Base-by-base conservation (phyloP, 345 rosid species). In the Populus davidiana region DNA sequence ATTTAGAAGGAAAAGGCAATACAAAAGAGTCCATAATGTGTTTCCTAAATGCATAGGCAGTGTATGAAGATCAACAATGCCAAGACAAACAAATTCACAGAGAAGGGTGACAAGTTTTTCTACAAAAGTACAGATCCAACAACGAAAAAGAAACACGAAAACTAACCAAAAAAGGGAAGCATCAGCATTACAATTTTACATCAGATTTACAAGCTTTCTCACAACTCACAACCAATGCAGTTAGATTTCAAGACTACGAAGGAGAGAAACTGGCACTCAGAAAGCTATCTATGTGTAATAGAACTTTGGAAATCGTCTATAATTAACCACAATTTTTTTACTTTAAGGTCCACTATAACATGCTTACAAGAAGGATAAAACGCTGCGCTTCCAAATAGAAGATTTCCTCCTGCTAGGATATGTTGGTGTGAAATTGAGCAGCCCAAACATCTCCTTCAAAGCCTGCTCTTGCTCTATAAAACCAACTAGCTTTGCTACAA, bases 401-500 rank as follows among this genome's bases (percentile, higher is more conserved):
- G 82, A 31, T 43, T 27, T 82, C 63, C 75, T 75, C 61, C 75
- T 61, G 62, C 67, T 49, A 35, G 33, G 82, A 61, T n/a, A 23
- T 12, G 67, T 67, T 14, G 90, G 90, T 11, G 82, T 78, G 23
- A 87, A 77, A 70, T 83, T 81, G 75, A 83, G 88, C 62, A 83
- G 80, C 23, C 88, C 88, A 69, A 85, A 83, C 88, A 87, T 85
- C 66, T 83, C 83, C 72, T 80, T 83, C 72, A 85, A 73, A 44
- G 85, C 70, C 35, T 78, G 69, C 77, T 83, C 80, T 21, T 78
- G 82, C 56, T 74, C 85, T 41, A 78, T 83, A 70, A 87, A 80
- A 63, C 90, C 91, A 79, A 92, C 83, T 54, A 96, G 85, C 88
- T 85, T 92, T 20, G 92, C 91, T 9, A 96, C 89, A 36, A 87